These are phyloP conservation scores for Corymbia maculata DNA, from an alignment of 345 rosid genomes.

Conservation along the genomic window DNA sequence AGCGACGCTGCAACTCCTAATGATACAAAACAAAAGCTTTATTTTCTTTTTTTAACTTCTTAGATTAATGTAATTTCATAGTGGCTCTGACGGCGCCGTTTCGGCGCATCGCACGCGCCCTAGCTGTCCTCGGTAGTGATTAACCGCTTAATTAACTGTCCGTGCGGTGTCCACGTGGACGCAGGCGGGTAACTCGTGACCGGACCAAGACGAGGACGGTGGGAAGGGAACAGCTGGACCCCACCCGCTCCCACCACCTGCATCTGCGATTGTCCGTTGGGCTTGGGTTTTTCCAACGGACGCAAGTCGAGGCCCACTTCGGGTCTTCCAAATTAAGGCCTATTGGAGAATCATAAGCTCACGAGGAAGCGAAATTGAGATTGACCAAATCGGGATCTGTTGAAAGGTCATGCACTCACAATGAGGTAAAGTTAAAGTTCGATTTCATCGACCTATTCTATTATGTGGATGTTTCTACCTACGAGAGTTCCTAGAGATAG, in stretches of 20 bases:
- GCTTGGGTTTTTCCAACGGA: not conserved
- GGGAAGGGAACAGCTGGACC: not conserved
- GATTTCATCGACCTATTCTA: too few relatives aligned
- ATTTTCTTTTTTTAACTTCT: too few relatives aligned
- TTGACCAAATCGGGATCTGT: too few relatives aligned
- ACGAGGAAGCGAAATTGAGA: too few relatives aligned
- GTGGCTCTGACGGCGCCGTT: not conserved
- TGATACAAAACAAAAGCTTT: not conserved
- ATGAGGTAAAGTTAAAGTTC: too few relatives aligned
- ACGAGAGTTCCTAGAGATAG: too few relatives aligned
- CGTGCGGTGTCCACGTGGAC: not conserved
- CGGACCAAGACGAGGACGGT: not conserved
- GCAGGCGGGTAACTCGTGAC: not conserved
- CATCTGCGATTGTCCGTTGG: not conserved
- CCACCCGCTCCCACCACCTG: not conserved
- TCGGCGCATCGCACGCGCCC: not conserved
- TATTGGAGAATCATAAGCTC: too few relatives aligned
- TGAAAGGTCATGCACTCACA: too few relatives aligned
- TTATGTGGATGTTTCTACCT: too few relatives aligned
- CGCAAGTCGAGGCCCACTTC: not conserved
- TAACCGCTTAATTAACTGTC: not conserved
- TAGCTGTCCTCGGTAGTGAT: not conserved
- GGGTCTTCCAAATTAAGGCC: not conserved
- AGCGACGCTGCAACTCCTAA: not conserved
- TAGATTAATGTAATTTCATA: not conserved